Base-by-base conservation (phyloP, 441 rosid genomes). In the Aleurites moluccanus region DNA sequence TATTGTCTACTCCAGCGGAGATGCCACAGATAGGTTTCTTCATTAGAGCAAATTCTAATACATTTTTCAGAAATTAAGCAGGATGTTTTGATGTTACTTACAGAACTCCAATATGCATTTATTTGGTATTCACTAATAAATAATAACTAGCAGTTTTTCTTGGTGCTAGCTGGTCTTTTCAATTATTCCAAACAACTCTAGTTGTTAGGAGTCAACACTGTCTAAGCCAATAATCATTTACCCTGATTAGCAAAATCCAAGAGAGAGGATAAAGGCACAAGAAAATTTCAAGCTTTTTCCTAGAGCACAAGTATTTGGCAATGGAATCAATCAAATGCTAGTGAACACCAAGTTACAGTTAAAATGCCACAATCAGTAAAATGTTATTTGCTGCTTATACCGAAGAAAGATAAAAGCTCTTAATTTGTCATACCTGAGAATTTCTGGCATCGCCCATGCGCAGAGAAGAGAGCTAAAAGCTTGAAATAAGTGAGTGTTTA, bases 11-110 rank as follows among this genome's bases (percentile, higher is more conserved):
- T 72, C 14, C 75, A 60, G 70, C 35, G 57, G 40, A 68, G 75
- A 72, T 75, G 80, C 76, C 74, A 53, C 77, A 78, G 81, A 63
- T 28, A 80, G 81, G 65, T 73, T 77, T 64, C 67, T 77, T 73
- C 70, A 30, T 68, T 52, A 77, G 82, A 73, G 65, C 65, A 83
- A 81, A 75, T 78, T 75, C 74, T 38, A 40, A 75, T 59, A 75
- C 79, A 75, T 63, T 76, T 62, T 78, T 72, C 30, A 30, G 66
- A 60, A 72, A 38, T 38, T 6, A 38, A 63, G 74, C 72, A 57
- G 68, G 73, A 73, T 66, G 83, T 61, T 83, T 75, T 75, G 64
- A 67, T 67, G 5, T 35, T 67, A 57, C 64, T 38, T 69, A 33
- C 27, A 13, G 33, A 42, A 35, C 45, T 28, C 27, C 74, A 30